Base-by-base conservation (phyloP, 164 flowering plant species). In the Magnolia kwangsiensis region DNA sequence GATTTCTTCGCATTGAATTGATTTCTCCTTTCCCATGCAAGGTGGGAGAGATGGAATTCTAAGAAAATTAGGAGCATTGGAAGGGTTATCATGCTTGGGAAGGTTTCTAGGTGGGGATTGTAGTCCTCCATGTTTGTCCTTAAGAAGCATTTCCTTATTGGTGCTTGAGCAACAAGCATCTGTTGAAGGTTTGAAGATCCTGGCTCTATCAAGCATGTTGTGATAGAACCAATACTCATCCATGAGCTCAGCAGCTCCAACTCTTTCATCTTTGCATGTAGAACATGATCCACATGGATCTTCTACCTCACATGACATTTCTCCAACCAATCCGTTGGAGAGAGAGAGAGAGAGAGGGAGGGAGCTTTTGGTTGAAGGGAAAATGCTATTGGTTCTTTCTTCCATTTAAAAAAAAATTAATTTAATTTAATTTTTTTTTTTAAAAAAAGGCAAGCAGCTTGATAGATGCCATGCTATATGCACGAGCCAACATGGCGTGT, bases 141-240 rank as follows among this genome's bases (percentile, higher is more conserved):
- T 69, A 9, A 16, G 75, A 67, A 70, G 50, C 50, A 78, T 49
- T 45, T 81, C 83, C 63, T 74, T 73, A 10, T 58, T 72, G 11
- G 64, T 75, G 55, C 21, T 80, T 21, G 83, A 61, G 13, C 86
- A 82, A 65, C 80, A 64, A 59, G 78, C 84, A 79, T 84, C 88
- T 77, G 84, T 80, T 50, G 74, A 67, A 51, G 85, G 86, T 64
- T 85, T 84, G 1, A 73, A 14, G 71, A 81, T 82, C 55, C 69
- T 72, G 50, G 61, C 70, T 63, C 72, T 78, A 49, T 71, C 16
- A 7, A 91, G 77, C 83, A 81, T 80, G 82, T 86, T 89, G 1
- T 81, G 81, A 71, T 82, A 89, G 80, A 88, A 91, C 95, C 92
- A 91, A 55, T 69, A 78, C 71, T 86, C 89, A 37, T 91, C 95